Conservation (phyloP, 2,329 filamentous ascomycete genomes). For the Beauveria asiatica region DNA sequence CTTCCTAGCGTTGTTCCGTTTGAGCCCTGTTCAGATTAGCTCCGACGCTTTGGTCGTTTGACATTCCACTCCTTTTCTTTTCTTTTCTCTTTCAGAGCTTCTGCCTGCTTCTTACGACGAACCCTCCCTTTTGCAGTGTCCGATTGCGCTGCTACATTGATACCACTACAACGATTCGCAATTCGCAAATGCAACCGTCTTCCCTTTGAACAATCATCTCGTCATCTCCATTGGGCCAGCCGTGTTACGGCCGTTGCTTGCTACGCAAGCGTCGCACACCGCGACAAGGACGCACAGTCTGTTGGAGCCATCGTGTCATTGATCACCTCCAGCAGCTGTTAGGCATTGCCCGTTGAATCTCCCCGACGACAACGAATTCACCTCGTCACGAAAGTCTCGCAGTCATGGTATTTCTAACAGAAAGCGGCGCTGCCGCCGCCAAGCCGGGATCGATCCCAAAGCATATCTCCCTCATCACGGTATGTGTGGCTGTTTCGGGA, state of each 20-base stretch:
- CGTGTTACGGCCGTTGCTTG: not conserved
- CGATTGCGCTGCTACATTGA: not conserved
- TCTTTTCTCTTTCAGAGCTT: not conserved
- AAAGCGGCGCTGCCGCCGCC: not conserved
- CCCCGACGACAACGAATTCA: not conserved
- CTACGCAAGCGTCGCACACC: not conserved
- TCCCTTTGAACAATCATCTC: not conserved
- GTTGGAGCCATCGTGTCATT: not conserved
- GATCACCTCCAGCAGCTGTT: not conserved
- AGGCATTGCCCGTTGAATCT: not conserved
- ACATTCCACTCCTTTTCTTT: slow-evolving; percentile 8
- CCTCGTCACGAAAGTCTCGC: not conserved
- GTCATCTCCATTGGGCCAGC: not conserved
- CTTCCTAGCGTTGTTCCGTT: not conserved
- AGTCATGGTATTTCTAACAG: not conserved
- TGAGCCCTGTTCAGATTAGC: not conserved
- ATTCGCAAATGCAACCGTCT: not conserved
- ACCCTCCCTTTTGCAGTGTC: not conserved
- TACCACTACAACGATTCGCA: not conserved
- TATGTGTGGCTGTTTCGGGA: slow-evolving; percentile 3
- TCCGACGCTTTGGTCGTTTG: slow-evolving; percentile 1
- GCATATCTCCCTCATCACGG: slow-evolving; percentile 17
- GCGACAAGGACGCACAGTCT: not conserved
- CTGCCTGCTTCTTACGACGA: not conserved
- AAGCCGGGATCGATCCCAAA: slow-evolving; percentile 8